Evolutionary conservation across 1,284 basidiomycete genomes (phyloP), one percentile per base, ranked within the genome.

Genomic region (Schizophyllum amplum): DNA sequence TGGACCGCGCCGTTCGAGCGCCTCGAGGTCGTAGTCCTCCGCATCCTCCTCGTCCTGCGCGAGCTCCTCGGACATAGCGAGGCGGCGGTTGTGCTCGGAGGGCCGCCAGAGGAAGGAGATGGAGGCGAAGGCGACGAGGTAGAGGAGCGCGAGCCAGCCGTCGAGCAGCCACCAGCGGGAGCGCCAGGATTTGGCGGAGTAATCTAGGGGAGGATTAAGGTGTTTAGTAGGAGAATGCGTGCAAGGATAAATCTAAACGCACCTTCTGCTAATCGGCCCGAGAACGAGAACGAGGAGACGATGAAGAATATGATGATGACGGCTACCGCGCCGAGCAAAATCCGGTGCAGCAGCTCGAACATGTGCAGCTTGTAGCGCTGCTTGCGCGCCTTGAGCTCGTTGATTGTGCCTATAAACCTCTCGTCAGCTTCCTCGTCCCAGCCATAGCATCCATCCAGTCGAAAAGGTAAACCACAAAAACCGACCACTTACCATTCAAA

Each of bases 101-200:
- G 96, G 96, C 48, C 94, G 80, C 96, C 97, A 99, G 24, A 98
- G 77, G 74, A 86, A 98, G 2, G 91, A 86, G 61, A 98, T 93
- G 7, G 83, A 76, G 51, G 78, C 73, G 69, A 99, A 98, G 51
- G 89, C 86, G 27, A 78, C 72, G 53, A 94, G 81, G 69, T 94
- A 97, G 33, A 97, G 83, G 25, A 94, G 75, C 1, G 90, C 84
- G 25, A 98, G 80, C 80, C 93, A 98, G n/a, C 94, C 97, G 66
- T 99, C 97, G 49, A 99, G 80, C 15, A 99, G 75, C 83, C 94
- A 93, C 97, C 97, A 99, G 54, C 95, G 84, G 55, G 85, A 83
- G 62, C 82, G 82, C 96, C 96, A 99, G n/a, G 92, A 91, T 61
- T 88, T 87, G 1, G 95, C 90, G 5, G 92, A 89, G 67, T 96